Base-by-base conservation (phyloP, 768 basidiomycete genomes). In the Mycena kentingensis region DNA sequence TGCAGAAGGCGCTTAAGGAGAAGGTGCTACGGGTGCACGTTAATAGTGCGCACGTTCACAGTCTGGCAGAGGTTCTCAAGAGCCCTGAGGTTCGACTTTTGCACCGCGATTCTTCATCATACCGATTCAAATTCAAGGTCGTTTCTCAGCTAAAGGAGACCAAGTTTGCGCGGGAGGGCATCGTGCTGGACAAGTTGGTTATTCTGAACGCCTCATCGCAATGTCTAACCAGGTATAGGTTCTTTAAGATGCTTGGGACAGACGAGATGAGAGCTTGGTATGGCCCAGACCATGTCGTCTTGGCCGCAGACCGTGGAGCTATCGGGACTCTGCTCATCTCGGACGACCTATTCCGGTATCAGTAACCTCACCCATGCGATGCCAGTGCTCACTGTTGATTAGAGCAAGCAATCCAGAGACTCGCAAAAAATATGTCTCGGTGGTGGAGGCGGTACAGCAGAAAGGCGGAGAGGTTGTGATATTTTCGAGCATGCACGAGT, bases 401-500 rank as follows among this genome's bases (percentile, higher is more conserved):
- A 97, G 93, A 49, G 84, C 96, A 31, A 90, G 84, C 61, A 87
- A 97, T 57, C 87, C 90, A 4, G 70, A 68, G 18, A 79, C 81
- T 45, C 77, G 97, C 43, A 96, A 88, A 66, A 83, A 80, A 65
- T 98, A 90, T 61, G 95, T 99, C 27, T 74, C 71, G 39, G 76
- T 98, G 29, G 93, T 96, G 1, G 96, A 99, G 69, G 84, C 82
- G 29, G 93, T 98, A 15, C 85, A 88, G 60, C 79, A 84, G 39
- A 91, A 89, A 58, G 93, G 94, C 22, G 96, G 86, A 22, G 95
- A 98, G 65, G 94, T 94, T 5, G 77, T 98, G 18, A 94, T 98
- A 58, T 99, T 98, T 70, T 98, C 96, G 4, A 98, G 94, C 63
- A 98, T 99, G 97, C 97, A 99, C 66, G 97, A 99, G 72, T 93